Conservation (phyloP, 164 flowering plant genomes). For the Kingdonia uniflora region DNA sequence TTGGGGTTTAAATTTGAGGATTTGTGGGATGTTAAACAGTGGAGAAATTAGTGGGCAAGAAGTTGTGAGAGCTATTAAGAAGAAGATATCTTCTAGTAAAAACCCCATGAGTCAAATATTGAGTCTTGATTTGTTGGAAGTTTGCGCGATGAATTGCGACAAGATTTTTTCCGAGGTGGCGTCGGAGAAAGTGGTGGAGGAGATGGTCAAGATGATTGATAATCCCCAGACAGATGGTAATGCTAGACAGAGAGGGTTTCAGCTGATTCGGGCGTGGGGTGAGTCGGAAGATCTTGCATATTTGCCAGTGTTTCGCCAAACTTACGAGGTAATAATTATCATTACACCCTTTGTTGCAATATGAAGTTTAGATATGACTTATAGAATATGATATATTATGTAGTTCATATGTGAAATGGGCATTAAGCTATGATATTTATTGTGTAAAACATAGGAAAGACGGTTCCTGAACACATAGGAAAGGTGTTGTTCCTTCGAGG, state of each 20-base stretch:
- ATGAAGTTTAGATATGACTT: no score
- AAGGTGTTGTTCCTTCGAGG: no score
- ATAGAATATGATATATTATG: no score
- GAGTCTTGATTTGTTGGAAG: conserved; percentile 67
- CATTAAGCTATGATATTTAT: no score
- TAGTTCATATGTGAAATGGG: no score
- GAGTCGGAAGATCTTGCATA: conserved; percentile 67
- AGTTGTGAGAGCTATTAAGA: conserved; percentile 64
- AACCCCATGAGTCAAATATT: conserved; percentile 36
- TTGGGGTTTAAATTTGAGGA: conserved; percentile 76
- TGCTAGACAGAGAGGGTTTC: conserved; percentile 38
- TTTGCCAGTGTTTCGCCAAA: conserved; percentile 76
- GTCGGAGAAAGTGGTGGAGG: conserved; percentile 86
- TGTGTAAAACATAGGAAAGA: no score
- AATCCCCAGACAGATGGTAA: conserved; percentile 35
- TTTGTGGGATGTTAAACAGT: conserved; percentile 53
- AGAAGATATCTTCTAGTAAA: conserved; percentile 35
- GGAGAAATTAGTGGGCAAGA: conserved; percentile 64
- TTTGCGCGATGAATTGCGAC: conserved; percentile 75
- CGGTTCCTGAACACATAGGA: no score
- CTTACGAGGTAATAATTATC: conserved; percentile 41
- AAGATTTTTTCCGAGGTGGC: conserved; percentile 84
- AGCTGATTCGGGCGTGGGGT: conserved; percentile 80
- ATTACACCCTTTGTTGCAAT: no score
- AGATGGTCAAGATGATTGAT: conserved; percentile 78